A percentile compares a stretch with the other conserved stretches of the same genome.
These are phyloP conservation scores for Eleusine coracana DNA, from an alignment of 176 grass and related monocot species.

Conservation along the genomic window DNA sequence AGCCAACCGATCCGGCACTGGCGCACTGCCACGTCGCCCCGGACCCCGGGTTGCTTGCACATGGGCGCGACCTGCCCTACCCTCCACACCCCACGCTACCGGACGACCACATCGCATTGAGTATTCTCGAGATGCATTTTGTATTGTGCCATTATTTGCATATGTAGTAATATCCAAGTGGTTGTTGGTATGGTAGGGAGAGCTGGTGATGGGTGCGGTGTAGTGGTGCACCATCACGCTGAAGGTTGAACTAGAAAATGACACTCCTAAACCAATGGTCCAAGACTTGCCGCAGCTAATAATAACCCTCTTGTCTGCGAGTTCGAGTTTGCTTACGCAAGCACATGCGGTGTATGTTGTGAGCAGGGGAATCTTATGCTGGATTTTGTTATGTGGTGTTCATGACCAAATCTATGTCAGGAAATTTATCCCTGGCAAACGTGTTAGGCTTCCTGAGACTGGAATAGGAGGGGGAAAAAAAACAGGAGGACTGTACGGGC, in stretches of 20 bases:
- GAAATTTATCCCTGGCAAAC: neutral
- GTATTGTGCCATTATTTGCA: neutral
- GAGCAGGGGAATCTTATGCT: constrained; percentile 5
- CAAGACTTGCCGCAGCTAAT: neutral
- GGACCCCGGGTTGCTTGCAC: constrained; percentile 25
- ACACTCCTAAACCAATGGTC: neutral
- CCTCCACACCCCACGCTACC: neutral
- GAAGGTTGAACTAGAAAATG: neutral
- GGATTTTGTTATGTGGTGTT: neutral
- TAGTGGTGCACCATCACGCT: neutral
- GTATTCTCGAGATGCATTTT: neutral
- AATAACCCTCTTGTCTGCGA: neutral
- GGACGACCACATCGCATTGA: constrained; percentile 7
- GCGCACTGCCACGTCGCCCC: neutral
- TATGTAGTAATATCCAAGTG: neutral
- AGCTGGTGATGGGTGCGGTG: neutral
- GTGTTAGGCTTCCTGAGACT: neutral
- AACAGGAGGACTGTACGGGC: no score
- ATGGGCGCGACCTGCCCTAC: constrained; percentile 35
- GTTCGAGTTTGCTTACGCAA: constrained; percentile 35
- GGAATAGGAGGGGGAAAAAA: no score
- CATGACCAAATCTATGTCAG: neutral
- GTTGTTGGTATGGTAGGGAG: constrained; percentile 23
- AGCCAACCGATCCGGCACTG: neutral
- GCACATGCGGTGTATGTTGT: neutral